Conservation (phyloP, 192 early-diverging fungal species). For the Coemansia sp. region DNA sequence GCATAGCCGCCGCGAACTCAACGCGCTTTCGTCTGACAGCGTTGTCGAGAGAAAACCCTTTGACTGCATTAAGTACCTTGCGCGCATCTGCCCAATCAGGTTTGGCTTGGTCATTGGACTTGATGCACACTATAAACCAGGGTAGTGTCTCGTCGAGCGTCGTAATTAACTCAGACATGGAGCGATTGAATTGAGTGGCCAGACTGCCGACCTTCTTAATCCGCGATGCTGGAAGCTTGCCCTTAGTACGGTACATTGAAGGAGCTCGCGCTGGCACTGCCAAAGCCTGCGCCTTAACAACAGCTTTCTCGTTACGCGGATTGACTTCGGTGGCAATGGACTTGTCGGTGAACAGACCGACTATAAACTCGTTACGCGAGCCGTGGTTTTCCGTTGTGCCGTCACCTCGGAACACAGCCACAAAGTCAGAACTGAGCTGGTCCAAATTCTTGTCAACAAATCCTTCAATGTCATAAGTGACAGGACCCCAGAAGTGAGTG, state of each 20-base stretch:
- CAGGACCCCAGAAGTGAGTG: slow-evolving; percentile 71
- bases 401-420: slow-evolving; percentile 77
- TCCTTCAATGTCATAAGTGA: slow-evolving; percentile 79
- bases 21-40: slow-evolving; percentile 61
- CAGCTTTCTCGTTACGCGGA: slow-evolving; percentile 69
- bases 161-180: slow-evolving; percentile 73
- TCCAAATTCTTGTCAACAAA: slow-evolving; percentile 81
- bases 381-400: slow-evolving; percentile 63
- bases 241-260: slow-evolving; percentile 43
- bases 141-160: slow-evolving; percentile 76
- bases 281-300: slow-evolving; percentile 75
- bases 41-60: slow-evolving; percentile 62
- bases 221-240: slow-evolving; percentile 57
- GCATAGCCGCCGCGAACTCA: slow-evolving; percentile 68
- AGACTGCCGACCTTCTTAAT: slow-evolving; percentile 57
- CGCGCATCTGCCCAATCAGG: slow-evolving; percentile 62
- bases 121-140: slow-evolving; percentile 82
- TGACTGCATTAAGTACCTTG: slow-evolving; percentile 61
- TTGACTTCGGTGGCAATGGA: slow-evolving; percentile 73
- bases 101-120: slow-evolving; percentile 71
- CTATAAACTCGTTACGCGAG: slow-evolving; percentile 76
- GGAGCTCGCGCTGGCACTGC: slow-evolving; percentile 78
- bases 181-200: slow-evolving; percentile 59
- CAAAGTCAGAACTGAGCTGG: slow-evolving; percentile 81
- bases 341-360: slow-evolving; percentile 67